Conservation (phyloP, 2,329 filamentous ascomycete species). For the Sclerotinia trifoliorum region DNA sequence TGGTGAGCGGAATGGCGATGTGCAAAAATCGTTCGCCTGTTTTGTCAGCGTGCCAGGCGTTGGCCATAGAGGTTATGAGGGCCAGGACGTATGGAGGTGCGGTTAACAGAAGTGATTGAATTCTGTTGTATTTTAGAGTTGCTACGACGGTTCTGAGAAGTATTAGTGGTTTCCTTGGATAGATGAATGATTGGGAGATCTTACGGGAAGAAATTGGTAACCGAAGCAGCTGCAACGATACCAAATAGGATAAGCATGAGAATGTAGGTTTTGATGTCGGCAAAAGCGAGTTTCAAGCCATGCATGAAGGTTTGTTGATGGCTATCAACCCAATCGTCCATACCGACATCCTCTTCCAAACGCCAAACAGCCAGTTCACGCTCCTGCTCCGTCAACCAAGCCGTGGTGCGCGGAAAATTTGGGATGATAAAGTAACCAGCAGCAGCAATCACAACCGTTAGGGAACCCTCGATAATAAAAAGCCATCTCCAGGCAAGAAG, state of each 20-base stretch:
- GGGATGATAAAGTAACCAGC: conserved; percentile 58
- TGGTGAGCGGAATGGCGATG: conserved; percentile 58
- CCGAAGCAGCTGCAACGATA: conserved; percentile 56
- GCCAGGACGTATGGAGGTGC: conserved; percentile 64
- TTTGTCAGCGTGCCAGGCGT: conserved; percentile 69
- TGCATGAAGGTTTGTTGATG: conserved; percentile 36
- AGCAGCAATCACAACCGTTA: conserved; percentile 62
- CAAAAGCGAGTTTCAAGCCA: conserved; percentile 52
- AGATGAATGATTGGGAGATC: conserved; percentile 40
- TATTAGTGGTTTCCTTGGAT: conserved; percentile 37
- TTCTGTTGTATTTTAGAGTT: conserved; percentile 61
- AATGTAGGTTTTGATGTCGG: conserved; percentile 51
- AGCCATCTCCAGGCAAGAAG: conserved; percentile 64
- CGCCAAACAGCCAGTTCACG: conserved; percentile 58
- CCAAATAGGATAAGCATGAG: conserved; percentile 48
- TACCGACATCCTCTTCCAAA: conserved; percentile 59
- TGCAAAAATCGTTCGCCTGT: conserved; percentile 72
- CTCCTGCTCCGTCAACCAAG: conserved; percentile 58
- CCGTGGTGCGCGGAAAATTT: conserved; percentile 62
- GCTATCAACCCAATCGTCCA: conserved; percentile 24
- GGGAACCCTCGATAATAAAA: conserved; percentile 68
- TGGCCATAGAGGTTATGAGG: conserved; percentile 60
- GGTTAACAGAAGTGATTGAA: conserved; percentile 61
- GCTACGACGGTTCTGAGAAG: conserved; percentile 58
- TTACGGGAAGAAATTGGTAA: conserved; percentile 65